A percentile compares a stretch with the other conserved stretches of the same genome.
Evolutionary conservation across 306 rosid genomes (phyloP).

Genomic region (Vigna mungo): DNA sequence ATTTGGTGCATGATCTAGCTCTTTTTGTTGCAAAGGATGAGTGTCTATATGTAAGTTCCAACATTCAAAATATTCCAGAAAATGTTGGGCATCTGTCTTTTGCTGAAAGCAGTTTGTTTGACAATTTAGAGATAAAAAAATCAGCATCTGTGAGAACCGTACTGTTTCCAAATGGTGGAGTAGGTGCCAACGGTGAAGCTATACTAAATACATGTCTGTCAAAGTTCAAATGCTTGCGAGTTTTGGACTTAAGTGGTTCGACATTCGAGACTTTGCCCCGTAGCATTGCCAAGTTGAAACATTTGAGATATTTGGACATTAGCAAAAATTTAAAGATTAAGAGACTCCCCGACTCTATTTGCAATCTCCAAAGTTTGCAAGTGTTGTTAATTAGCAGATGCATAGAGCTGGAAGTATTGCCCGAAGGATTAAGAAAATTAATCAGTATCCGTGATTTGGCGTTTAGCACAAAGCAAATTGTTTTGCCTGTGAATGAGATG

Average conservation of each 20-base stretch:
- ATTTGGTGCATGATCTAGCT: neutral
- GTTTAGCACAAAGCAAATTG: neutral
- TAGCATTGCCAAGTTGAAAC: neutral
- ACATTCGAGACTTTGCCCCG: neutral
- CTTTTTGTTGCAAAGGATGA: neutral
- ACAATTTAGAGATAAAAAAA: neutral
- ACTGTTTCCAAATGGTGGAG: neutral
- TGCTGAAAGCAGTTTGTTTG: neutral
- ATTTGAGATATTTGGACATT: neutral
- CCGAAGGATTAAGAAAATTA: neutral
- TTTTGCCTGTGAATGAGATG: neutral
- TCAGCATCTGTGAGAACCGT: neutral
- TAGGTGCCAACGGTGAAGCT: neutral
- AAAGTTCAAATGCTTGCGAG: neutral
- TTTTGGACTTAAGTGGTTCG: neutral
- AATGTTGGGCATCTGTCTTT: neutral
- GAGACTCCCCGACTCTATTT: neutral
- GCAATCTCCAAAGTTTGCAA: neutral
- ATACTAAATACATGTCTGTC: neutral
- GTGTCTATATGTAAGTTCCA: neutral
- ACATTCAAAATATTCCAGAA: neutral
- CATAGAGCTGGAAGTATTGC: neutral
- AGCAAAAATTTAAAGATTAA: neutral
- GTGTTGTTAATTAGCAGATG: neutral
- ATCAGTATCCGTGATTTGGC: neutral